Evolutionary conservation across 768 basidiomycete species (phyloP).

Genomic region (Dacryopinax spathularia): DNA sequence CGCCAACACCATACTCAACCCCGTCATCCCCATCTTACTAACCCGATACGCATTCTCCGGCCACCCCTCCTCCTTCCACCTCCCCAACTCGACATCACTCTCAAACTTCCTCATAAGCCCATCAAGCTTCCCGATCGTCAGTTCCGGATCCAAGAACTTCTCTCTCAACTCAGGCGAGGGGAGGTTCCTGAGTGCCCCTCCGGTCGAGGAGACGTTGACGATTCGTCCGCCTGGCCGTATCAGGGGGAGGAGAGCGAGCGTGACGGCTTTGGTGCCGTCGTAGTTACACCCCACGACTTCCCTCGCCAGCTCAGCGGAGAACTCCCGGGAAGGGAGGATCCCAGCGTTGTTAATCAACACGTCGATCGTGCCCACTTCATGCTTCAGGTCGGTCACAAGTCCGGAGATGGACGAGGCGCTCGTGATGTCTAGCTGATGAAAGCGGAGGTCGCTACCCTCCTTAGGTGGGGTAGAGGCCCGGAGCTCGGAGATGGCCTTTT

Average conservation of each 20-base stretch:
- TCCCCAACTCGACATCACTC: background rate
- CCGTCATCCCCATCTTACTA: conserved; percentile 1
- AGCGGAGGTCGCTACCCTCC: background rate
- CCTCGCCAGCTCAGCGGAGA: background rate
- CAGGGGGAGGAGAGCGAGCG: background rate
- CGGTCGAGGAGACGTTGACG: background rate
- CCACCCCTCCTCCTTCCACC: conserved; percentile 2
- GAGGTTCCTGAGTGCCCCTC: background rate
- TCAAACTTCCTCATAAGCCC: background rate
- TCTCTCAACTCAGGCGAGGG: background rate
- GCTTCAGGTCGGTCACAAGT: background rate
- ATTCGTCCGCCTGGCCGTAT: background rate
- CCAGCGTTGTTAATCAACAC: conserved; percentile 9
- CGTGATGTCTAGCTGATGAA: conserved; percentile 7
- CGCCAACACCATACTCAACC: background rate
- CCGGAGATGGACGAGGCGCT: background rate
- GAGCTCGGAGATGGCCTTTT: background rate
- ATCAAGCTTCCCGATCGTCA: background rate
- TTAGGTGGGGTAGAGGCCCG: background rate
- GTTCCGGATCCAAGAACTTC: background rate
- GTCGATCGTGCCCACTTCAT: background rate
- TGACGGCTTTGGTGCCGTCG: background rate
- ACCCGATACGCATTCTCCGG: background rate
- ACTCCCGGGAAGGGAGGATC: background rate
- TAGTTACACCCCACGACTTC: background rate